Evolutionary conservation across 805 yeast species (phyloP), one percentile per base, ranked within the genome.

Genomic region (Lachancea meyersii): DNA sequence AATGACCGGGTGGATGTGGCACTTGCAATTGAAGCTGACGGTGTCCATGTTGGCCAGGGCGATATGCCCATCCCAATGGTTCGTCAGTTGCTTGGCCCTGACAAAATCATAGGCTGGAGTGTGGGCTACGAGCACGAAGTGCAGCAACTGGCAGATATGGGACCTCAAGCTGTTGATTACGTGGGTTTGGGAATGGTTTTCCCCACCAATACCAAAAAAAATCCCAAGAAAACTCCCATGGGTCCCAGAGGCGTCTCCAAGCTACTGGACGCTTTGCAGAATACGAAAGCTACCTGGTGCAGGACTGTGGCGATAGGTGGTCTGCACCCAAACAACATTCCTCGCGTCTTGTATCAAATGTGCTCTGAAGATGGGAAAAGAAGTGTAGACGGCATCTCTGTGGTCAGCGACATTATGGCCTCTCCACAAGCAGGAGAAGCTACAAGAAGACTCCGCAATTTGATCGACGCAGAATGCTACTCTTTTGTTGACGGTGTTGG

Each of bases 21-120:
- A 0, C 65, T 89, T 34, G 96, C 96, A 0, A 71, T 86, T 43
- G 93, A 76, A 51, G 95, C 95, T 2, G 96, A 86, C 49, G 95
- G 95, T 27, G 82, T 89, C 7, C 97, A 88, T 65, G 86, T 88
- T 17, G 97, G 97, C 0, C 96, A 88, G 60, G 88, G 81, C 41
- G 97, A 88, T 57, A 85, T 88, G 86, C 67, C 69, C 3, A 63
- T 63, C 6, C 51, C 53, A 1, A 52, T 71, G 30, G 93, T 77
- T 1, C 64, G 96, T 28, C 55, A 67, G 52, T 55, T 86, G 24
- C 61, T 87, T 10, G 96, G 96, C 0, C 76, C 80, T 0, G 72
- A 76, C 43, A 86, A 82, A 63, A 79, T 88, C 45, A 58, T 88
- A 35, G 97, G 97, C 1, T 79, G 89, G 44, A 79, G 89, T 31